These are phyloP conservation scores for Lathyrus aphaca DNA, from an alignment of 306 rosid species.

Conservation along the genomic window DNA sequence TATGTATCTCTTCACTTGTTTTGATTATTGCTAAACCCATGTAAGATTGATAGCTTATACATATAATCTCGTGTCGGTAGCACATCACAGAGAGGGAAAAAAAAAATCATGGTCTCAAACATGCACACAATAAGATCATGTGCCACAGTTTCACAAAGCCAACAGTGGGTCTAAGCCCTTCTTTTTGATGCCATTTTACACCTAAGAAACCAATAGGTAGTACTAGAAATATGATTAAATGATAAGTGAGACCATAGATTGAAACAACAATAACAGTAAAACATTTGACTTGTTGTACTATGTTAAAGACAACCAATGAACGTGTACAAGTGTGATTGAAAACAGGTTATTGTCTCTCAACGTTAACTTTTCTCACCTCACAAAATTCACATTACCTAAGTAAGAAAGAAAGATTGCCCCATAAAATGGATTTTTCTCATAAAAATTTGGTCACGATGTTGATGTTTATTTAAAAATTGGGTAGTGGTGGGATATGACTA, in stretches of 20 bases:
- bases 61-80: no score
- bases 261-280: constrained; percentile 46
- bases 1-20: no score
- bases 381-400: constrained; percentile 23
- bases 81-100: no score
- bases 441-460: constrained; percentile 48
- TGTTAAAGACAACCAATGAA: constrained; percentile 52
- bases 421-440: constrained; percentile 33
- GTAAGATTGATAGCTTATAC: no score
- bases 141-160: background rate
- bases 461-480: constrained; percentile 31
- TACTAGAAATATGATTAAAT: constrained; percentile 10
- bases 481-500: constrained; percentile 84
- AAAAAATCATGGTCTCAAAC: background rate
- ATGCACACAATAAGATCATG: constrained; percentile 4
- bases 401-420: constrained; percentile 25
- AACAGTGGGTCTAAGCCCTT: constrained; percentile 25
- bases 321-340: constrained; percentile 37
- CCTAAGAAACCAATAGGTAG: background rate
- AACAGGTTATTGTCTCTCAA: constrained; percentile 48
- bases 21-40: no score
- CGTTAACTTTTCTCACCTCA: constrained; percentile 34
- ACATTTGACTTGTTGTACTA: constrained; percentile 41
- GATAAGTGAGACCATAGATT: constrained; percentile 63
- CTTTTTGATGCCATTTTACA: constrained; percentile 4